phyloP scores from a whole-genome alignment of 495 filamentous ascomycete species.

The Evansstolkia leycettana region DNA sequence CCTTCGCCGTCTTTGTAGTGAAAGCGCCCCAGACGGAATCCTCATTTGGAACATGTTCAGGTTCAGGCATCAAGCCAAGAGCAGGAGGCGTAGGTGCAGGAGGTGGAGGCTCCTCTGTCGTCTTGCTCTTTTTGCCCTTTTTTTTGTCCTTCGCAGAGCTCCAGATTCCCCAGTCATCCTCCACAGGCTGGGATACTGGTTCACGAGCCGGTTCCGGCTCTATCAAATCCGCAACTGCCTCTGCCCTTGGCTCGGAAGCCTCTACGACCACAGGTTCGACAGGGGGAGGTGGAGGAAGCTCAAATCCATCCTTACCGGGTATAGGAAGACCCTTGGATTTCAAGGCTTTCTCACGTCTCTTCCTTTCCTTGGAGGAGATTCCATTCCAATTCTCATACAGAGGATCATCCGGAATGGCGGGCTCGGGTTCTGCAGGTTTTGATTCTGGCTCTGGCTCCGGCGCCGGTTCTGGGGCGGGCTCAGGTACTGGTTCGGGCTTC shows the following conservation, averaged over 20 bases:
- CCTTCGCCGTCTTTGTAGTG: conserved; percentile 22
- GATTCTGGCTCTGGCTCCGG: conserved; percentile 4
- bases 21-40: conserved; percentile 28
- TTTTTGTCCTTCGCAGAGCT: conserved; percentile 30
- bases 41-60: conserved; percentile 17
- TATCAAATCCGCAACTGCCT: not conserved
- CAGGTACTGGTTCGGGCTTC: not conserved
- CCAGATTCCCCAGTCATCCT: conserved; percentile 27
- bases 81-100: conserved; percentile 39
- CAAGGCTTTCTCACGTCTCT: conserved; percentile 25
- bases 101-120: conserved; percentile 33
- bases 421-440: conserved; percentile 2
- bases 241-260: conserved; percentile 6
- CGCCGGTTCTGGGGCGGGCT: conserved; percentile 4
- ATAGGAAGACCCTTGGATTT: conserved; percentile 23
- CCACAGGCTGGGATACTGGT: conserved; percentile 5
- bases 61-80: conserved; percentile 32
- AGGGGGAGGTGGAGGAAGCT: conserved; percentile 14
- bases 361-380: conserved; percentile 27
- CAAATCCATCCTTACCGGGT: conserved; percentile 21
- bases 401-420: conserved; percentile 10
- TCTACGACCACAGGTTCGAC: conserved; percentile 5
- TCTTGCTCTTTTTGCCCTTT: conserved; percentile 28
- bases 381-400: conserved; percentile 24
- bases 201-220: conserved; percentile 6